These are phyloP conservation scores for Fusarium hainanense DNA, from an alignment of 2,329 filamentous ascomycete genomes.

Conservation along the genomic window DNA sequence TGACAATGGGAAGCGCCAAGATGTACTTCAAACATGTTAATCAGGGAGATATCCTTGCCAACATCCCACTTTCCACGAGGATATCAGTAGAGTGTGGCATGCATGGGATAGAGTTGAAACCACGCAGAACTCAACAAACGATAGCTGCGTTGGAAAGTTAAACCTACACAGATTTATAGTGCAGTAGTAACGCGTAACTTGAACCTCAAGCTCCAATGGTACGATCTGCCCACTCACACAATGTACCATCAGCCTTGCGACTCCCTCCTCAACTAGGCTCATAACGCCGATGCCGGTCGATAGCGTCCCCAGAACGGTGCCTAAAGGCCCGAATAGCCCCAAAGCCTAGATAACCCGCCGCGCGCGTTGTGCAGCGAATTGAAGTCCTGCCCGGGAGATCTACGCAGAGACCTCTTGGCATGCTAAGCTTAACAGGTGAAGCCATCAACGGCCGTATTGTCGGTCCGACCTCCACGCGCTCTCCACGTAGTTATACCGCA, in stretches of 20 bases:
- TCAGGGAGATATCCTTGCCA: background rate
- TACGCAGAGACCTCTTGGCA: slow-evolving; percentile 4
- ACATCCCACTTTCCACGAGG: too few species aligned
- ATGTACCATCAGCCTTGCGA: slow-evolving; percentile 8
- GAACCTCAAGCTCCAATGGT: slow-evolving; percentile 1
- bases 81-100: background rate
- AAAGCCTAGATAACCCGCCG: background rate
- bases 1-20: background rate
- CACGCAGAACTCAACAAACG: background rate
- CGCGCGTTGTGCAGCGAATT: background rate
- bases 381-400: slow-evolving; percentile 22
- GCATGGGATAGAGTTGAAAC: background rate
- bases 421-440: slow-evolving; percentile 26
- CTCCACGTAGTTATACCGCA: slow-evolving; percentile 13
- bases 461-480: slow-evolving; percentile 25
- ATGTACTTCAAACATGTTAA: background rate
- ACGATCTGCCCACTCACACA: background rate
- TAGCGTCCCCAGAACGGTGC: slow-evolving; percentile 10
- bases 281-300: slow-evolving; percentile 26
- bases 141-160: background rate
- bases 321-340: slow-evolving; percentile 27
- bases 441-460: slow-evolving; percentile 25
- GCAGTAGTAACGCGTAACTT: background rate
- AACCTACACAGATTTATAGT: background rate
- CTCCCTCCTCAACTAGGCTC: slow-evolving; percentile 9